A percentile compares a stretch with the other conserved stretches of the same genome.
These are phyloP conservation scores for Puccinia triticina DNA, from an alignment of 1,284 basidiomycete species.

Conservation along the genomic window DNA sequence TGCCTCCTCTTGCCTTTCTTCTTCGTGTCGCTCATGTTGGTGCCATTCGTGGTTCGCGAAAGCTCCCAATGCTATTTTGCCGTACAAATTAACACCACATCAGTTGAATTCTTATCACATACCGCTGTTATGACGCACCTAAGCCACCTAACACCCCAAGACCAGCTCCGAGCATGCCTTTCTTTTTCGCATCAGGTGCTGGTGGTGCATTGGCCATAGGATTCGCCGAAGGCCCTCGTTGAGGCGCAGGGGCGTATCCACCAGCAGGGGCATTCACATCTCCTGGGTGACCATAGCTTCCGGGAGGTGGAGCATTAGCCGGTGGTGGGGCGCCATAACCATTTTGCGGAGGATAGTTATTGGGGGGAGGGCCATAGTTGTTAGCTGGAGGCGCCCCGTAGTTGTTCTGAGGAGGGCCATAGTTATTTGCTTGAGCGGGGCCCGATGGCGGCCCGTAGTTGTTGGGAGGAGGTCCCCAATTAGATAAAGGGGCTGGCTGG, in stretches of 20 bases:
- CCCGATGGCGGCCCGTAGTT: neutral
- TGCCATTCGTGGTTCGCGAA: constrained; percentile 46
- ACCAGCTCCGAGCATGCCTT: constrained; percentile 34
- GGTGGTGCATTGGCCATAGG: neutral
- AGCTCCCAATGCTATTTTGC: constrained; percentile 33
- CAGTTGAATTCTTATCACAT: too few relatives aligned
- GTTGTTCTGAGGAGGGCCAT: constrained; percentile 10
- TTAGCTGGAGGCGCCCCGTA: neutral
- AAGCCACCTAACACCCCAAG: constrained; percentile 43
- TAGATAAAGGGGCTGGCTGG: neutral
- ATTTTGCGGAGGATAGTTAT: constrained; percentile 11
- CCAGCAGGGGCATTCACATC: constrained; percentile 13
- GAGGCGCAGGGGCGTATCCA: constrained; percentile 28
- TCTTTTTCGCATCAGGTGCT: constrained; percentile 5
- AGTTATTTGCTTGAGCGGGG: constrained; percentile 6
- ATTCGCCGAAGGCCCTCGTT: constrained; percentile 10
- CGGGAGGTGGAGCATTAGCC: neutral
- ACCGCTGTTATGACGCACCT: constrained; percentile 11
- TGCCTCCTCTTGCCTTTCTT: constrained; percentile 42
- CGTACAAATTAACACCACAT: neutral
- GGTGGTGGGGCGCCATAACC: constrained; percentile 6
- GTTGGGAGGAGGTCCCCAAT: neutral
- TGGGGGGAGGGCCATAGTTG: constrained; percentile 17
- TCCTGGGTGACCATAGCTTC: constrained; percentile 8
- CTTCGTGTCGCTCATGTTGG: constrained; percentile 27